A percentile compares a stretch with the other conserved stretches of the same genome.
Evolutionary conservation across 2,329 filamentous ascomycete species (phyloP).

Genomic region (Tympanopsis confertula): DNA sequence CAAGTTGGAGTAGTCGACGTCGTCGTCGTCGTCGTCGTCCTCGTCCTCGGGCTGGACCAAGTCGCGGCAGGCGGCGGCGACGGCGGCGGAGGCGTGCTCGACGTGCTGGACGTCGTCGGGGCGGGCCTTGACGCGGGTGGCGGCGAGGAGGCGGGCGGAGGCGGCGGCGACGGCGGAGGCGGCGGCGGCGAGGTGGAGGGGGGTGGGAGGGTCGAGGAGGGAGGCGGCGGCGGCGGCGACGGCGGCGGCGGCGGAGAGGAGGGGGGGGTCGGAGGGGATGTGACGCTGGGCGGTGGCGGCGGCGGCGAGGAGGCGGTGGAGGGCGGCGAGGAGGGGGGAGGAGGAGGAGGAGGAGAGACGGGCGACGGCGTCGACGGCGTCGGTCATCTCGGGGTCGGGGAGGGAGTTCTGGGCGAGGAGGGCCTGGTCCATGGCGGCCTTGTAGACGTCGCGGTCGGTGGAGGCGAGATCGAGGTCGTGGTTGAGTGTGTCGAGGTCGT

Average conservation of each 20-base stretch:
- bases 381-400: constrained; percentile 18
- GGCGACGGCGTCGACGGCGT: background rate
- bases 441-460: constrained; percentile 95
- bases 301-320: constrained; percentile 96
- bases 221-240: no score
- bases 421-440: constrained; percentile 93
- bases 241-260: no score
- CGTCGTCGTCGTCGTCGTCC: background rate
- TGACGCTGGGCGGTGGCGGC: constrained; percentile 94
- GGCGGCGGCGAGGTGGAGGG: background rate
- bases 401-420: constrained; percentile 85
- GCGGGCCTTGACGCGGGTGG: background rate
- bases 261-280: constrained; percentile 81
- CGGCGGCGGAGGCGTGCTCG: background rate
- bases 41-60: background rate
- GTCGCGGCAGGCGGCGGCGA: background rate
- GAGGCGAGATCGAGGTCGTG: no score
- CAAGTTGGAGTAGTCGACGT: background rate
- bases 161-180: background rate
- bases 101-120: background rate
- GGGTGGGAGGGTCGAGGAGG: background rate
- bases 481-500: no score
- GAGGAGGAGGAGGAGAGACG: no score
- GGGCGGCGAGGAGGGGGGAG: constrained; percentile 98
- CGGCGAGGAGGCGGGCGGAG: background rate